These are phyloP conservation scores for Cladosporium phlei DNA, from an alignment of 2,329 filamentous ascomycete genomes.

Conservation along the genomic window DNA sequence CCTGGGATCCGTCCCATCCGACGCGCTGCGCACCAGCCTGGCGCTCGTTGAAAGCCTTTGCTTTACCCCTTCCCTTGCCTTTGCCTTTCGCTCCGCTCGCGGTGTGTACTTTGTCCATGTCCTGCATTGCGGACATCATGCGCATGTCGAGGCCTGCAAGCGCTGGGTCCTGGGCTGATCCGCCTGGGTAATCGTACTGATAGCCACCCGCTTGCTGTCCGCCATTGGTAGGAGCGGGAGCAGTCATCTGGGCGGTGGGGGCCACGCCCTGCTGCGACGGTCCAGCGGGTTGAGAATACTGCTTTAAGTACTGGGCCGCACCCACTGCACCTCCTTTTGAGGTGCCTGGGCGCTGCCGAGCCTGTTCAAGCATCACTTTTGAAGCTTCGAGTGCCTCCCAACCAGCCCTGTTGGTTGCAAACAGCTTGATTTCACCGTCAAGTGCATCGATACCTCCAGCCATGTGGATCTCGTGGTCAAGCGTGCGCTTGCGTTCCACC, in stretches of 20 bases:
- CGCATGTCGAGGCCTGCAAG: not conserved
- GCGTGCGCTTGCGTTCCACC: slow-evolving; percentile 33
- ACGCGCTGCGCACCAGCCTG: slow-evolving; percentile 37
- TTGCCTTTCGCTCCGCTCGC: slow-evolving; percentile 13
- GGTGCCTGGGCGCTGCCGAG: too few relatives aligned
- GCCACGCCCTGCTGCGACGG: not conserved
- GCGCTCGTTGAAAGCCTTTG: slow-evolving; percentile 35
- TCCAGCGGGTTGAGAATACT: not conserved
- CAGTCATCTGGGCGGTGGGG: slow-evolving; percentile 7
- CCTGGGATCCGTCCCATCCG: slow-evolving; percentile 34
- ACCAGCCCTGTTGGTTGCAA: too few relatives aligned
- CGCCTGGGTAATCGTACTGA: too few relatives aligned
- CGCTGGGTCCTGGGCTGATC: not conserved
- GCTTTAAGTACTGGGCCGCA: too few relatives aligned
- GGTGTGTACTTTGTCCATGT: not conserved
- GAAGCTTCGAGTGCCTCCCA: too few relatives aligned
- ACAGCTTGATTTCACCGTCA: not conserved
- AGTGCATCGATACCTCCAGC: slow-evolving; percentile 44
- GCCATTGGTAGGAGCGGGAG: not conserved
- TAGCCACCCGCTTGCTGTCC: too few relatives aligned
- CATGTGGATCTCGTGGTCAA: slow-evolving; percentile 38
- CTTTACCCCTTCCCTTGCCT: not conserved
- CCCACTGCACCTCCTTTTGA: too few relatives aligned
- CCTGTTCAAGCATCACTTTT: too few relatives aligned
- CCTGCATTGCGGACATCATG: slow-evolving; percentile 6